Conservation (phyloP, 2,329 filamentous ascomycete genomes). For the Dryadomyces sulphureus region DNA sequence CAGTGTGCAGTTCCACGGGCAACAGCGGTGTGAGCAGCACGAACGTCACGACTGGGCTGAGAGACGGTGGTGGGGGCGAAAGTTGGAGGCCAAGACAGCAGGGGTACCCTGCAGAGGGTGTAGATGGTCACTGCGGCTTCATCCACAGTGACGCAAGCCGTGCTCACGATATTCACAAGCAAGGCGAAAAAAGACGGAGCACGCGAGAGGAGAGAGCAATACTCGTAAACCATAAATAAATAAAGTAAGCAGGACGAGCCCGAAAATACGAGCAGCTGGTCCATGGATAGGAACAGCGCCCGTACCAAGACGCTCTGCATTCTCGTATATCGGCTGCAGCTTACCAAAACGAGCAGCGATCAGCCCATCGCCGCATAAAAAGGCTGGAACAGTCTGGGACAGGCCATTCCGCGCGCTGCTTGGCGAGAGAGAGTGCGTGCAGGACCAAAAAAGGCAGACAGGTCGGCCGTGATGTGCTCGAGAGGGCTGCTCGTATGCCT, state of each 20-base stretch:
- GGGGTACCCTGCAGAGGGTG: neutral
- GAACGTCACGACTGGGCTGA: neutral
- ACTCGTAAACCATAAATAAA: neutral
- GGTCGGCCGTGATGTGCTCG: no score
- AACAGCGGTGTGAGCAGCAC: neutral
- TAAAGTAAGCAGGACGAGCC: no score
- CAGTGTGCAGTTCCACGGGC: neutral
- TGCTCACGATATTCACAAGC: neutral
- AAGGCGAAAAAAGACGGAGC: no score
- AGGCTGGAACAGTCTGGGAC: neutral
- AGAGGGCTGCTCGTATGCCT: no score
- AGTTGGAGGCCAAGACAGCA: neutral
- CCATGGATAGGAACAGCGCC: neutral
- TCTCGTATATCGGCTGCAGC: neutral
- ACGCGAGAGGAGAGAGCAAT: neutral
- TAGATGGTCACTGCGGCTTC: no score
- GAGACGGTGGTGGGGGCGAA: neutral
- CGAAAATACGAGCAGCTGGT: neutral
- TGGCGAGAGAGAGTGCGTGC: no score
- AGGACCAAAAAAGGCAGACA: no score
- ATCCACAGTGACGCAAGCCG: no score
- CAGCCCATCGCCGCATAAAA: neutral
- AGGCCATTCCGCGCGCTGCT: no score
- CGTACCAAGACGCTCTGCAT: neutral
- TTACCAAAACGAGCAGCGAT: neutral